These are phyloP conservation scores for Aspergillus nanangensis DNA, from an alignment of 495 filamentous ascomycete species.

Conservation along the genomic window DNA sequence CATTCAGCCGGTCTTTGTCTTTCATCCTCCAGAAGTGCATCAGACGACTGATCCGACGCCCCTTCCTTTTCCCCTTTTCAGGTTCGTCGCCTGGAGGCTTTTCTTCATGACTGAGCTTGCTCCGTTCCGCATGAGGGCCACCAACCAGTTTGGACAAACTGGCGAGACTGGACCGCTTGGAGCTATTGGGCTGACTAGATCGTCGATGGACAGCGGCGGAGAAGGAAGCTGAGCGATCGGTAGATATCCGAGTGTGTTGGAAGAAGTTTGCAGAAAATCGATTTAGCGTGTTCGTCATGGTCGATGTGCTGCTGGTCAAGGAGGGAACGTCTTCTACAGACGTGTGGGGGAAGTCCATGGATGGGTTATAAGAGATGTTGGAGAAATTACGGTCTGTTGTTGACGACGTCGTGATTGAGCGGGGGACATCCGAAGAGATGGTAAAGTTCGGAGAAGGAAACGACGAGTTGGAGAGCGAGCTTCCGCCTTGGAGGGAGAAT, in stretches of 20 bases:
- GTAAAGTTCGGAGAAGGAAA: slow-evolving; percentile 49
- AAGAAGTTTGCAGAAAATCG: slow-evolving; percentile 46
- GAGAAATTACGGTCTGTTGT: slow-evolving; percentile 40
- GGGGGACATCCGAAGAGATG: slow-evolving; percentile 49
- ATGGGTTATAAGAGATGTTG: slow-evolving; percentile 52
- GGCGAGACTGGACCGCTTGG: slow-evolving; percentile 76
- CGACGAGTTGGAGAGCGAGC: slow-evolving; percentile 36
- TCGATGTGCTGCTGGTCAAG: slow-evolving; percentile 80
- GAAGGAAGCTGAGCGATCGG: slow-evolving; percentile 65
- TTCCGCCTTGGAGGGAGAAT: slow-evolving; percentile 38
- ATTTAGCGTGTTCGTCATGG: slow-evolving; percentile 61
- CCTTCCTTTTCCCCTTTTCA: slow-evolving; percentile 66
- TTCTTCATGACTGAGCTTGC: slow-evolving; percentile 75
- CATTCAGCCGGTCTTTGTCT: slow-evolving; percentile 38
- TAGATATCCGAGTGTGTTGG: slow-evolving; percentile 39
- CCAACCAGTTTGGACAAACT: slow-evolving; percentile 81
- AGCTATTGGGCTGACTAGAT: slow-evolving; percentile 33
- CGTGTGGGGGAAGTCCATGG: slow-evolving; percentile 57
- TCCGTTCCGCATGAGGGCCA: slow-evolving; percentile 70
- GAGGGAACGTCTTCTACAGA: slow-evolving; percentile 88
- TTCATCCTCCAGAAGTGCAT: slow-evolving; percentile 80
- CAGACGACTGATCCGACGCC: slow-evolving; percentile 70
- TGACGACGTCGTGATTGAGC: slow-evolving; percentile 50
- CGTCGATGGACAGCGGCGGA: slow-evolving; percentile 62
- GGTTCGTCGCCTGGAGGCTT: slow-evolving; percentile 49